Percentiles rank a stretch among this genome's conserved stretches.
Conservation (phyloP, 306 rosid genomes). For the Macrotyloma uniflorum region DNA sequence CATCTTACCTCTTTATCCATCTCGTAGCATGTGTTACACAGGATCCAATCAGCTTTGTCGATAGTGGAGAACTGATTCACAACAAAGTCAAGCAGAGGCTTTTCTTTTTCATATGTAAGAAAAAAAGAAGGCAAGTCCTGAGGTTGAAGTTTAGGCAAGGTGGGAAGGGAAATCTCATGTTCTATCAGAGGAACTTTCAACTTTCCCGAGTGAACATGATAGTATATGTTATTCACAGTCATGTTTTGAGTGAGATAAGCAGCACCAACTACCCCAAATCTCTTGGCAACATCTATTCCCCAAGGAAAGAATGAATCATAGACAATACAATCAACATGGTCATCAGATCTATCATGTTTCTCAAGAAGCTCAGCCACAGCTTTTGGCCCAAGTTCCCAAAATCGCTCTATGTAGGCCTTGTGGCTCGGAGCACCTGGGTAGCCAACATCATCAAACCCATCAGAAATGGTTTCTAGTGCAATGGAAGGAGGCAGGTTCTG, state of each 20-base stretch:
- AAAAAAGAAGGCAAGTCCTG: conserved; percentile 19
- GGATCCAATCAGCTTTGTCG: conserved; percentile 25
- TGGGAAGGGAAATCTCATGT: conserved; percentile 4
- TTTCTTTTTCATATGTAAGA: neutral
- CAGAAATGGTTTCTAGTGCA: conserved; percentile 34
- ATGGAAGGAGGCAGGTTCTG: conserved; percentile 18
- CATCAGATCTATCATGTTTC: neutral
- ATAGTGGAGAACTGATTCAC: neutral
- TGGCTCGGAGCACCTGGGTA: neutral
- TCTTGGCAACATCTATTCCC: neutral
- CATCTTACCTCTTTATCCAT: neutral
- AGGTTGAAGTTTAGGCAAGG: neutral
- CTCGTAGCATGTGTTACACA: neutral
- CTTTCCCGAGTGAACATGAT: neutral
- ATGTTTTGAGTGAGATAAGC: neutral
- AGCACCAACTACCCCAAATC: neutral
- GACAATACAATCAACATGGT: neutral
- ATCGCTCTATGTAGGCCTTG: neutral
- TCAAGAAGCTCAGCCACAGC: neutral
- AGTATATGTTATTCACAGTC: neutral
- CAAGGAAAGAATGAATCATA: neutral
- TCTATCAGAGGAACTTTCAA: neutral
- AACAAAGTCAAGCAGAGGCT: neutral
- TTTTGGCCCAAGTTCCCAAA: neutral
- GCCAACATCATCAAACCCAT: conserved; percentile 22